These are phyloP conservation scores for Fabrea salina DNA, from an alignment of 169 alveolate genomes.

Conservation along the genomic window DNA sequence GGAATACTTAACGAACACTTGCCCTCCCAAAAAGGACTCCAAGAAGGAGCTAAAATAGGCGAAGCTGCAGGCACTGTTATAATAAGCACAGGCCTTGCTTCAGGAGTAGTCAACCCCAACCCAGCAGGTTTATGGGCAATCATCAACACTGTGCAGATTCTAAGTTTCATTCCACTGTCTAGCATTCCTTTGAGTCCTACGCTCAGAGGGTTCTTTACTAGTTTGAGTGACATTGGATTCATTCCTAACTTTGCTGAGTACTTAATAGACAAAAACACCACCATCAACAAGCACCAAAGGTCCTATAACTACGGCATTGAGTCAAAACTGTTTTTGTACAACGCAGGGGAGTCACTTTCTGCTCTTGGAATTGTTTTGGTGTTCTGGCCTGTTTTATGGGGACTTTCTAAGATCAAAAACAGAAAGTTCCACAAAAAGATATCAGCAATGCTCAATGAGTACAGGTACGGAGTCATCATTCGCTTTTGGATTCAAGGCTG, in stretches of 20 bases:
- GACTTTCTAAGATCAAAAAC: too few species aligned
- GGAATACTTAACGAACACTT: too few species aligned
- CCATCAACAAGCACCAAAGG: too few species aligned
- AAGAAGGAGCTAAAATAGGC: too few species aligned
- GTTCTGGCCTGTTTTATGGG: too few species aligned
- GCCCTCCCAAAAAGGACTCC: too few species aligned
- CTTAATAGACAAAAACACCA: too few species aligned
- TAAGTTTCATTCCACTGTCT: neutral
- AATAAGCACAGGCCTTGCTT: neutral
- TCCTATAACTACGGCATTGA: too few species aligned
- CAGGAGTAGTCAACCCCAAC: neutral
- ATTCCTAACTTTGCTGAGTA: neutral
- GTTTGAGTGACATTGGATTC: neutral
- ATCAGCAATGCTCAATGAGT: neutral
- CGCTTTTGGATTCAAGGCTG: conserved; percentile 12
- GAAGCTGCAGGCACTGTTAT: neutral
- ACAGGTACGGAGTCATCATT: neutral
- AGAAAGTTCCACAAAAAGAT: neutral
- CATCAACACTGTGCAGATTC: neutral
- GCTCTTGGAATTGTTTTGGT: too few species aligned
- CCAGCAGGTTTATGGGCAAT: neutral
- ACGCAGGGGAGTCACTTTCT: too few species aligned
- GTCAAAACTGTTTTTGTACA: too few species aligned
- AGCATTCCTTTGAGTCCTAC: neutral
- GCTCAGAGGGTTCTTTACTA: neutral